Evolutionary conservation across 129 eudicot species (phyloP), one percentile per base, ranked within the genome.

Genomic region (sunflower (Helianthus annuus)): DNA sequence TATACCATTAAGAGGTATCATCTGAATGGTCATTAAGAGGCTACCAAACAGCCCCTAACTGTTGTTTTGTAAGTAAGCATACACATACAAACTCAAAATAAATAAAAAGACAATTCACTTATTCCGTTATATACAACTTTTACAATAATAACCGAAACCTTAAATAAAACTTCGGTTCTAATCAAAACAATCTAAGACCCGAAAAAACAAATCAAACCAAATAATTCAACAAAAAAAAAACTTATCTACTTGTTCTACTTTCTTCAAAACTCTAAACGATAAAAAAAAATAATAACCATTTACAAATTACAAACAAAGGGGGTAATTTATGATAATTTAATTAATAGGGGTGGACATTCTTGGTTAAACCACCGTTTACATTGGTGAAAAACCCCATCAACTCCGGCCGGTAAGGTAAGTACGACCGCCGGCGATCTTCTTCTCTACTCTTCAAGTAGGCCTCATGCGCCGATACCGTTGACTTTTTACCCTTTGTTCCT

Each of bases 331-430:
- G 45, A 4, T 40, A 40, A 38, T 38, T 4, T 39, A 39, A 1
- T 78, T 75, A 91, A 54, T 69, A 91, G 6, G 97, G 97, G 73
- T 91, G 96, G 10, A 91, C 92, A 49, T 91, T 91, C 64, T 67
- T 86, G 61, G 85, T 85, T 62, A 91, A 73, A 0, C 96, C 90
- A 34, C 86, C 83, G 60, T 88, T 79, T 10, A 85, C 92, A 69
- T 82, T 91, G 1, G 97, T 91, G 67, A 88, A 91, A 42, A 91
- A 86, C 2, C 97, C 97, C 71, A 84, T 80, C 9, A 85, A 64
- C 48, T 85, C 95, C 78, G 87, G 90, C 85, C 83, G 72, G 77
- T 91, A 84, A 11, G 90, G 96, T 55, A 85, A 56, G 76, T 91
- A 84, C 66, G 92, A 85, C 70, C 85, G 70, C 73, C 95, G 79